These are phyloP conservation scores for Blumeria graminis DNA, from an alignment of 2,329 filamentous ascomycete species.

Conservation along the genomic window DNA sequence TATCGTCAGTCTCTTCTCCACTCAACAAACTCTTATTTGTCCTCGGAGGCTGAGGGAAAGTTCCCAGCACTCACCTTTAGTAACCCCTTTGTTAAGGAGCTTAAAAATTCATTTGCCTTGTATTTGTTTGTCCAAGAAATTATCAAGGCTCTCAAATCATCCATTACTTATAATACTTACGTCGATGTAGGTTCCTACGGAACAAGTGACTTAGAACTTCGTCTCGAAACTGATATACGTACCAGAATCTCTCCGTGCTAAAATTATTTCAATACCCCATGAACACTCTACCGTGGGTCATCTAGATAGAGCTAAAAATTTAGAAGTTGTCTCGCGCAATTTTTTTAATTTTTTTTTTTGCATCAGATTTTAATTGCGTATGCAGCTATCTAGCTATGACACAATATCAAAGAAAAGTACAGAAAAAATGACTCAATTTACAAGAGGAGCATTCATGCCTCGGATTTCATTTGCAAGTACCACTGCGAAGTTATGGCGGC, in stretches of 20 bases:
- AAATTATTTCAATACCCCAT: neutral
- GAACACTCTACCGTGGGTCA: neutral
- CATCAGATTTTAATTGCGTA: too few relatives aligned
- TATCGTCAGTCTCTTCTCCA: too few relatives aligned
- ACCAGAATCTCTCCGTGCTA: neutral
- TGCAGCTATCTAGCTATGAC: too few relatives aligned
- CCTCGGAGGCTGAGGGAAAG: neutral
- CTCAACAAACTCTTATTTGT: neutral
- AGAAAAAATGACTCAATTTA: too few relatives aligned
- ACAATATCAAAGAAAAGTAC: too few relatives aligned
- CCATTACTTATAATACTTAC: neutral
- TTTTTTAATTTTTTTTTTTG: too few relatives aligned
- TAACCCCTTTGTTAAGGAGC: neutral
- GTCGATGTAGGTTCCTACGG: neutral
- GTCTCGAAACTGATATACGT: neutral
- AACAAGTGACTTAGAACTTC: neutral
- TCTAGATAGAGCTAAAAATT: neutral
- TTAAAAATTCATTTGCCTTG: neutral
- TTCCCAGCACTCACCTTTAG: neutral
- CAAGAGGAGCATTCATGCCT: too few relatives aligned
- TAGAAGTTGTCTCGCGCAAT: neutral
- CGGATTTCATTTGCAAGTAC: too few relatives aligned
- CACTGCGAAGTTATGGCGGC: too few relatives aligned
- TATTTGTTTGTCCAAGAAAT: neutral
- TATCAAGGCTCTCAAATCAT: neutral